phyloP scores from a whole-genome alignment of 306 rosid genomes.

The Rosa multiflora region DNA sequence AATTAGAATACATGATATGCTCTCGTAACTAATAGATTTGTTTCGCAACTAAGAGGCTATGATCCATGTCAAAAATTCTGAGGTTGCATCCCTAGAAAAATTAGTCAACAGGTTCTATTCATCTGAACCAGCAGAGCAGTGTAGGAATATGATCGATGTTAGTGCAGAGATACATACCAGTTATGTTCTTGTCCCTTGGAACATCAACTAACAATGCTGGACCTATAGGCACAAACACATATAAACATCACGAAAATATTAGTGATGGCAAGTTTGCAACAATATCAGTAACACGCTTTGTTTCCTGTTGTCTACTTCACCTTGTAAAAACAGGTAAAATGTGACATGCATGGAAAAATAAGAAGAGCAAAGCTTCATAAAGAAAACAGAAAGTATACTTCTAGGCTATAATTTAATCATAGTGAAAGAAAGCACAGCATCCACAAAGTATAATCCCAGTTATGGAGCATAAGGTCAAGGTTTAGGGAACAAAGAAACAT shows the following conservation, averaged over 20 bases:
- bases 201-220: constrained; percentile 78
- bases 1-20: background rate
- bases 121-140: background rate
- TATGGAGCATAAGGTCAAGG: background rate
- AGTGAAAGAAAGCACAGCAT: no score
- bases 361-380: background rate
- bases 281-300: background rate
- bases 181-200: constrained; percentile 73
- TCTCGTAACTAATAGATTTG: background rate
- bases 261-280: background rate
- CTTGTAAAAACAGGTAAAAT: background rate
- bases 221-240: constrained; percentile 47
- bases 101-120: background rate
- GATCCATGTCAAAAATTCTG: background rate
- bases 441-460: no score
- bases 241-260: background rate
- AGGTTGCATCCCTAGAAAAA: background rate
- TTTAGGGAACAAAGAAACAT: background rate
- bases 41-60: background rate
- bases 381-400: background rate
- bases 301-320: background rate
- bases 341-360: background rate
- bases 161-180: constrained; percentile 50
- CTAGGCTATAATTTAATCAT: background rate
- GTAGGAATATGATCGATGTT: background rate